Evolutionary conservation across 352 stramenopile species (phyloP).

Genomic region (Globisporangium uncinulatum): DNA sequence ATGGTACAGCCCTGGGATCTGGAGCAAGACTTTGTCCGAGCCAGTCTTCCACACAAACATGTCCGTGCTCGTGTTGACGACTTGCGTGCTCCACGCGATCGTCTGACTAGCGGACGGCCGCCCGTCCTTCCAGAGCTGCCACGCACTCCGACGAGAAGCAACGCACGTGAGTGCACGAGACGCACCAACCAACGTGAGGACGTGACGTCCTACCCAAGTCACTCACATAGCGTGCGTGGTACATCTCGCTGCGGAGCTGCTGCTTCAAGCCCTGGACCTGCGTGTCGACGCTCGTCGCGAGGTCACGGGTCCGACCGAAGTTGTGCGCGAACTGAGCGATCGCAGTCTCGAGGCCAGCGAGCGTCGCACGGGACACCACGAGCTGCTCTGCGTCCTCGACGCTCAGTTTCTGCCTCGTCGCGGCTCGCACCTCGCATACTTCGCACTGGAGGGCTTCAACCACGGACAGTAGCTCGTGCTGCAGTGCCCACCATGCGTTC

Average conservation of each 20-base stretch:
- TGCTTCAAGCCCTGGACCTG: conserved; percentile 41
- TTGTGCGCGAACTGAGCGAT: conserved; percentile 20
- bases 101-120: conserved; percentile 42
- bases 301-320: conserved; percentile 22
- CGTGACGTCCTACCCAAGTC: background rate
- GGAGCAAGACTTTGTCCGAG: conserved; percentile 38
- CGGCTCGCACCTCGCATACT: conserved; percentile 16
- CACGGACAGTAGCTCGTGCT: conserved; percentile 39
- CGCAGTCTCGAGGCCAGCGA: conserved; percentile 16
- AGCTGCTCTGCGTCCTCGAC: conserved; percentile 25
- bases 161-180: too few relatives aligned
- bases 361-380: conserved; percentile 24
- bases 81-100: conserved; percentile 58
- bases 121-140: conserved; percentile 69
- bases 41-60: conserved; percentile 62
- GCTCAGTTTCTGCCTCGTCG: conserved; percentile 28
- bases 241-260: conserved; percentile 65
- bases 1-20: conserved; percentile 63
- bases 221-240: conserved; percentile 68
- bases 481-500: background rate
- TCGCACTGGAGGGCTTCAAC: conserved; percentile 43
- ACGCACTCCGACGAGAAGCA: too few relatives aligned
- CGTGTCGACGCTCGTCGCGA: conserved; percentile 18
- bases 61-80: conserved; percentile 61
- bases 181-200: background rate